Evolutionary conservation across 2,329 filamentous ascomycete genomes (phyloP).

Genomic region (Aspergillus niger): DNA sequence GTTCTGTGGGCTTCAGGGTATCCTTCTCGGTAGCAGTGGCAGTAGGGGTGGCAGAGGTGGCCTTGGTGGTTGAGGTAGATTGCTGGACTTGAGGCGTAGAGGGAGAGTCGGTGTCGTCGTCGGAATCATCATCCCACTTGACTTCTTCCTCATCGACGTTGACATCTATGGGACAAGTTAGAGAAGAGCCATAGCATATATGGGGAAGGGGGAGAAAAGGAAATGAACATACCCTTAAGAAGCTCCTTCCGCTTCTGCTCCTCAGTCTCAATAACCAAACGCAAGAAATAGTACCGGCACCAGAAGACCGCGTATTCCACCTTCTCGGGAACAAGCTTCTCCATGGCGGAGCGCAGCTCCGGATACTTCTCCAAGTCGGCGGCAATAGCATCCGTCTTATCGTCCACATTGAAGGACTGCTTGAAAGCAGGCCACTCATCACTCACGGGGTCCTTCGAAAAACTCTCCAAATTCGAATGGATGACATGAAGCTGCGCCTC

Average conservation of each 20-base stretch:
- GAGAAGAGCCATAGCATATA: conserved; percentile 4
- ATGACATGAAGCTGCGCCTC: conserved; percentile 96
- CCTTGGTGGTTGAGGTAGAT: conserved; percentile 15
- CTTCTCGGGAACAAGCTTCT: conserved; percentile 88
- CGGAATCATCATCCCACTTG: conserved; percentile 71
- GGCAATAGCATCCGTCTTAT: conserved; percentile 81
- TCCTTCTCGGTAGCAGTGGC: conserved; percentile 39
- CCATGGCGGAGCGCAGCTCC: conserved; percentile 86
- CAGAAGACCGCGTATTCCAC: conserved; percentile 91
- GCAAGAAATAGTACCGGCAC: conserved; percentile 92
- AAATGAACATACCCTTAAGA: conserved; percentile 70
- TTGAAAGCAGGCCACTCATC: conserved; percentile 75
- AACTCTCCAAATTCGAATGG: conserved; percentile 79
- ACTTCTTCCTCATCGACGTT: conserved; percentile 67
- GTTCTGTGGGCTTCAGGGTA: conserved; percentile 63
- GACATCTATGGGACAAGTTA: conserved; percentile 34
- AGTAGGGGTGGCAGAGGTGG: conserved; percentile 29
- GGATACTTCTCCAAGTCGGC: conserved; percentile 81
- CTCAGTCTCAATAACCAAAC: conserved; percentile 89
- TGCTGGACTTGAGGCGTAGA: conserved; percentile 45
- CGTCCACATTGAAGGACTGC: conserved; percentile 73
- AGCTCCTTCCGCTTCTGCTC: conserved; percentile 86
- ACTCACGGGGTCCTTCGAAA: conserved; percentile 76
- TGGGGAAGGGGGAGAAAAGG: conserved; percentile 12
- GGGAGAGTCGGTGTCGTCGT: conserved; percentile 51